Evolutionary conservation across 257 asterid genomes (phyloP).

Genomic region (Gardenia jasminoides): DNA sequence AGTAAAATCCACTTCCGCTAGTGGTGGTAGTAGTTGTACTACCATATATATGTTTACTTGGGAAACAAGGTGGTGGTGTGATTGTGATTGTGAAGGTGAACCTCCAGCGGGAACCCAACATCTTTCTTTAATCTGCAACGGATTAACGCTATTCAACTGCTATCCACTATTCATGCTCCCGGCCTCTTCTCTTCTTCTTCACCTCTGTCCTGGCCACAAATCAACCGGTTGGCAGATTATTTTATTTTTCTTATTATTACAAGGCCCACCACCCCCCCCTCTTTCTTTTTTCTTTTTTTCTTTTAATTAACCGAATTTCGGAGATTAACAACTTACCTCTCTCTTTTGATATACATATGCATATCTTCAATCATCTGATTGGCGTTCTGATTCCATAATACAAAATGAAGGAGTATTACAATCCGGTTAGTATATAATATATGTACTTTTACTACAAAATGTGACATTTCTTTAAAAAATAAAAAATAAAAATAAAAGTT

Average conservation of each 20-base stretch:
- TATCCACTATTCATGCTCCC: background rate
- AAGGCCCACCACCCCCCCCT: background rate
- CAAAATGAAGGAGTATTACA: too few species aligned
- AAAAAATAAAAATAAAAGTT: too few species aligned
- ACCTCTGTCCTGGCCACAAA: constrained; percentile 14
- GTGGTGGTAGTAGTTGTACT: too few species aligned
- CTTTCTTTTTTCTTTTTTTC: background rate
- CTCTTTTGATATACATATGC: too few species aligned
- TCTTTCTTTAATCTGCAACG: background rate
- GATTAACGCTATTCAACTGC: constrained; percentile 13
- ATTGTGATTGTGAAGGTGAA: background rate
- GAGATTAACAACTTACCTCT: too few species aligned
- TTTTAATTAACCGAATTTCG: too few species aligned
- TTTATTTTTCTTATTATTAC: background rate
- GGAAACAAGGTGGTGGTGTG: constrained; percentile 22
- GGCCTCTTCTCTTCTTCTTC: too few species aligned
- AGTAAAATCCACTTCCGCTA: constrained; percentile 25
- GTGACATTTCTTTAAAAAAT: too few species aligned
- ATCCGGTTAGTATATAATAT: too few species aligned
- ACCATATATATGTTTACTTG: constrained; percentile 24
- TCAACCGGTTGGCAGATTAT: background rate
- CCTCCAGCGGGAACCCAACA: constrained; percentile 35
- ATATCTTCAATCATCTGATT: too few species aligned
- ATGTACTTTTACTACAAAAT: too few species aligned
- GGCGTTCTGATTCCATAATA: too few species aligned